Percentiles rank a stretch among this genome's conserved stretches.
Evolutionary conservation across 2,329 filamentous ascomycete genomes (phyloP).

Genomic region (Phaeoacremonium minimum): DNA sequence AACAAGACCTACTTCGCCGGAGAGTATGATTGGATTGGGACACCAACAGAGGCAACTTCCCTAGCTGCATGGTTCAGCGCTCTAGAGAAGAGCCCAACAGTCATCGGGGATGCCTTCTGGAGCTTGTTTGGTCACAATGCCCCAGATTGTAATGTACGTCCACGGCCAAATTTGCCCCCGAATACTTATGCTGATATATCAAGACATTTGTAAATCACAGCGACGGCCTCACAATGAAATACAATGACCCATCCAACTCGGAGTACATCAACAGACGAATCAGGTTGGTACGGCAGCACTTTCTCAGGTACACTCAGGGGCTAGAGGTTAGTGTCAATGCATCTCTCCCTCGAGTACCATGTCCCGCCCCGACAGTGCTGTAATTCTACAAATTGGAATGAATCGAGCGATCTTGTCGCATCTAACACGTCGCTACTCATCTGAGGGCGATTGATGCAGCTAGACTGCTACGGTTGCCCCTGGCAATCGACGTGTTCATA

Average conservation of each 20-base stretch:
- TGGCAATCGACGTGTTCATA: too few species aligned
- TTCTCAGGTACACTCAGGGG: conserved; percentile 31
- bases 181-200: neutral
- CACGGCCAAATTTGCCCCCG: neutral
- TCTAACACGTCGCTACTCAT: too few species aligned
- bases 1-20: conserved; percentile 38
- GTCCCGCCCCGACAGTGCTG: too few species aligned
- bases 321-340: conserved; percentile 22
- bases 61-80: conserved; percentile 33
- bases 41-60: conserved; percentile 11
- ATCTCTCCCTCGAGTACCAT: conserved; percentile 31
- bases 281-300: conserved; percentile 36
- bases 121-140: conserved; percentile 39
- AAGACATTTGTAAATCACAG: conserved; percentile 37
- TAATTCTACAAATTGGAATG: too few species aligned
- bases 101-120: conserved; percentile 39
- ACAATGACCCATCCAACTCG: conserved; percentile 36
- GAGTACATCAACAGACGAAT: conserved; percentile 29
- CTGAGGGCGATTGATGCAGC: too few species aligned
- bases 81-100: conserved; percentile 30
- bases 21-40: conserved; percentile 41
- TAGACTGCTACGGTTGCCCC: too few species aligned
- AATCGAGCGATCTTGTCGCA: too few species aligned
- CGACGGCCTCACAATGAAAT: conserved; percentile 40
- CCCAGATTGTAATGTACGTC: conserved; percentile 34